A percentile compares a stretch with the other conserved stretches of the same genome.
These are phyloP conservation scores for Taiozyma sp. DNA, from an alignment of 1,139 yeast species.

Conservation along the genomic window DNA sequence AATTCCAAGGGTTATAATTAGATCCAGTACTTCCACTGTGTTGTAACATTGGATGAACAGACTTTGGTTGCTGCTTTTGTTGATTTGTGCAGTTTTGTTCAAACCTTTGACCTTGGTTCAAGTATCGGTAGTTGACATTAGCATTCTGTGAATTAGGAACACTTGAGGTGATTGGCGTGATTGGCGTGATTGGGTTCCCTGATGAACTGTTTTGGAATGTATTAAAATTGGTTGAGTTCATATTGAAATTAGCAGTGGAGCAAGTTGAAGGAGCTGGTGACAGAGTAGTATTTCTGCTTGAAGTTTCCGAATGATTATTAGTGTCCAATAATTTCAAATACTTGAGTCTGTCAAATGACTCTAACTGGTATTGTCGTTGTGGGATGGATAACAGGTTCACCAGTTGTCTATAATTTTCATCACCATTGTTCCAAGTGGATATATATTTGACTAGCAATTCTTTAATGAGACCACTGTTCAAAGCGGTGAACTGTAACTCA, in stretches of 20 bases:
- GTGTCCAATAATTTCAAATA: neutral
- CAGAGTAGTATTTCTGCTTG: neutral
- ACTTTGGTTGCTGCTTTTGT: neutral
- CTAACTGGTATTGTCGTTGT: neutral
- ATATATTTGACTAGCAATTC: slow-evolving; percentile 26
- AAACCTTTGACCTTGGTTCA: neutral
- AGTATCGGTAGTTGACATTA: neutral
- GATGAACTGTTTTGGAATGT: neutral
- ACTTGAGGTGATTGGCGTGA: neutral
- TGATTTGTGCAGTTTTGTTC: neutral
- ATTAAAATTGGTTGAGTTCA: neutral
- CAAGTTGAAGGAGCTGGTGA: neutral
- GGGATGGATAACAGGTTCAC: neutral
- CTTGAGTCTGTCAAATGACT: neutral
- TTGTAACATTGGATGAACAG: neutral
- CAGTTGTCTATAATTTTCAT: neutral
- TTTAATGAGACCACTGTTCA: slow-evolving; percentile 23
- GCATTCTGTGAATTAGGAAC: neutral
- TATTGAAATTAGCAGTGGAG: neutral
- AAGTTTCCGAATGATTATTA: neutral
- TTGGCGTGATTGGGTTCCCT: neutral
- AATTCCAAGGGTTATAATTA: neutral
- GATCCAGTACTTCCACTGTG: neutral
- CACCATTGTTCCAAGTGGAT: slow-evolving; percentile 31
- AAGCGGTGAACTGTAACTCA: slow-evolving; percentile 14